These are phyloP conservation scores for Alternaria angustiovoidea DNA, from an alignment of 2,329 filamentous ascomycete genomes.

Conservation along the genomic window DNA sequence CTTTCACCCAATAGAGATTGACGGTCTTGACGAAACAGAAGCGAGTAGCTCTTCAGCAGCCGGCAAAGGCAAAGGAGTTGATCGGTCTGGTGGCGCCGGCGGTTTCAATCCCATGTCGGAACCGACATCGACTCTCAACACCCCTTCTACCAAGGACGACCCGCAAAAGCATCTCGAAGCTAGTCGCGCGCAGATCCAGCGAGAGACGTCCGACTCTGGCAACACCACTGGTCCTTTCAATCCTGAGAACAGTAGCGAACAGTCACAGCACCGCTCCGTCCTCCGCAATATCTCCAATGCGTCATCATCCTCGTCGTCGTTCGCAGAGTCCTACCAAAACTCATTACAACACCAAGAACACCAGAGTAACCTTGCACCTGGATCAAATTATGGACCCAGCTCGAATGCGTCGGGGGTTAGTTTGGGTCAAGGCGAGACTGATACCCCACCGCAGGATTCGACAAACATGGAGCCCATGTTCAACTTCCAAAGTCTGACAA, in stretches of 20 bases:
- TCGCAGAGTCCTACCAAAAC: constrained; percentile 68
- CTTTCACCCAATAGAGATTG: constrained; percentile 63
- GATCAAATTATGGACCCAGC: constrained; percentile 57
- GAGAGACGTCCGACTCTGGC: constrained; percentile 45
- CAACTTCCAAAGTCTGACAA: constrained; percentile 87
- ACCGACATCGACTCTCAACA: constrained; percentile 54
- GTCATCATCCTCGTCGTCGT: constrained; percentile 82
- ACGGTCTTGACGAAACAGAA: constrained; percentile 44
- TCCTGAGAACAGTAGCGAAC: constrained; percentile 27
- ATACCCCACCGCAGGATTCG: constrained; percentile 48
- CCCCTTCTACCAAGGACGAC: constrained; percentile 44
- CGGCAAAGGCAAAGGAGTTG: constrained; percentile 59
- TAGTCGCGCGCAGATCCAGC: constrained; percentile 54
- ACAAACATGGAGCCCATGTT: constrained; percentile 79
- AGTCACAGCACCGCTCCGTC: constrained; percentile 68
- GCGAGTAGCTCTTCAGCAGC: constrained; percentile 41
- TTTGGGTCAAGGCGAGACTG: constrained; percentile 39
- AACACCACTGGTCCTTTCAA: constrained; percentile 57
- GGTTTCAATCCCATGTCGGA: constrained; percentile 55
- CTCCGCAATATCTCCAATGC: constrained; percentile 85
- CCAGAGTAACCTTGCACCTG: constrained; percentile 47
- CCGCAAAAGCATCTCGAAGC: constrained; percentile 58
- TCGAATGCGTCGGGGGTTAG: constrained; percentile 64
- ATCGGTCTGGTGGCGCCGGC: constrained; percentile 48
- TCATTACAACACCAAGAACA: constrained; percentile 38